Evolutionary conservation across 1,139 yeast genomes (phyloP).

Genomic region (Pichiaceae sp.): DNA sequence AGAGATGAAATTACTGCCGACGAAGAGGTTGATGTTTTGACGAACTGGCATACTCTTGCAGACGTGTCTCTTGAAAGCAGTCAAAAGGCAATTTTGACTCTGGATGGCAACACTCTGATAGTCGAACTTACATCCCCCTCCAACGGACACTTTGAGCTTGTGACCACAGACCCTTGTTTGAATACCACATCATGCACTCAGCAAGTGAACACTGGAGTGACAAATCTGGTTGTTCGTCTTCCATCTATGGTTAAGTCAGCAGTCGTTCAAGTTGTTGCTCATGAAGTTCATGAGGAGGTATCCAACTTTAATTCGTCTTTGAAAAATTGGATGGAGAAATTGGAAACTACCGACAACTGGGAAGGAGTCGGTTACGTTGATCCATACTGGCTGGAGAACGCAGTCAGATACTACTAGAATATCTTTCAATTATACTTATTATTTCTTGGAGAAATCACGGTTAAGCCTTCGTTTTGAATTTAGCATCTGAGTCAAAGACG

Average conservation of each 20-base stretch:
- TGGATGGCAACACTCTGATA: neutral
- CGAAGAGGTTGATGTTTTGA: neutral
- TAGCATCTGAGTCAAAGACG: slow-evolving; percentile 4
- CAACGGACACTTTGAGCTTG: neutral
- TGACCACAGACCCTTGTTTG: neutral
- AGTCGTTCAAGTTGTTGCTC: neutral
- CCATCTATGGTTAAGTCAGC: neutral
- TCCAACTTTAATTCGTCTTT: neutral
- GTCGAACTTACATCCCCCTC: neutral
- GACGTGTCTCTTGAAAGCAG: neutral
- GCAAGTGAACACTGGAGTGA: neutral
- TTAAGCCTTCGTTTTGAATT: slow-evolving; percentile 1
- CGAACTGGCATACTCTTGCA: neutral
- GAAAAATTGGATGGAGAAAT: neutral
- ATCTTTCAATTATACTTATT: too few species aligned
- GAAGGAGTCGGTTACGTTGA: neutral
- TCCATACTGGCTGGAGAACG: neutral
- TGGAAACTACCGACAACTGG: neutral
- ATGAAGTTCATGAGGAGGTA: neutral
- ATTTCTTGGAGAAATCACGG: too few species aligned
- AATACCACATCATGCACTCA: neutral
- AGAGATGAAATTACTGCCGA: neutral
- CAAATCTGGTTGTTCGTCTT: neutral
- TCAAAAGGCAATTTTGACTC: neutral
- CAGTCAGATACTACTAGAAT: neutral